Conservation (phyloP, 305 asterid species). For the Fraxinus angustifolia region DNA sequence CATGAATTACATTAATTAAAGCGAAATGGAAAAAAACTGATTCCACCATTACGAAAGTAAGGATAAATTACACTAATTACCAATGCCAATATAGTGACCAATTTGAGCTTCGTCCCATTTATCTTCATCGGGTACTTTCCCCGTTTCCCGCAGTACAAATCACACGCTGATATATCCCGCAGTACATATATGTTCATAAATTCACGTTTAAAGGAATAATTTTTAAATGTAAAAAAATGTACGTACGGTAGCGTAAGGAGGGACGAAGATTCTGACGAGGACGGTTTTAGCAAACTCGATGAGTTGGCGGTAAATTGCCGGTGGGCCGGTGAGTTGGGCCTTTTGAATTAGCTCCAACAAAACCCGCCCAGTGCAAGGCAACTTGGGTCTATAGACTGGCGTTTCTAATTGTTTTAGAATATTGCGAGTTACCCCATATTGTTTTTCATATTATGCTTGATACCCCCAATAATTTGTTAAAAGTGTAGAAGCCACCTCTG, state of each 20-base stretch:
- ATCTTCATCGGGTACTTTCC: constrained; percentile 69
- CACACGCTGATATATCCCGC: constrained; percentile 39
- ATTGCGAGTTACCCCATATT: neutral
- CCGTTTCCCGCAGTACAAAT: constrained; percentile 70
- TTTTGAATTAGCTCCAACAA: constrained; percentile 7
- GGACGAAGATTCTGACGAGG: constrained; percentile 77
- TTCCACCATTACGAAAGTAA: neutral
- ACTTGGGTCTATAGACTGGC: neutral
- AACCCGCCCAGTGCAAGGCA: neutral
- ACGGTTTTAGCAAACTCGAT: constrained; percentile 68
- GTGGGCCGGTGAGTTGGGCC: constrained; percentile 41
- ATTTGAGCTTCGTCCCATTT: constrained; percentile 94
- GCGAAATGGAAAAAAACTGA: neutral
- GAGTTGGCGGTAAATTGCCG: constrained; percentile 71
- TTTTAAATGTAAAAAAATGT: neutral
- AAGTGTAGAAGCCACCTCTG: too few species aligned
- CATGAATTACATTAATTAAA: neutral
- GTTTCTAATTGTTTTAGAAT: neutral
- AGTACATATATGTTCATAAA: constrained; percentile 35
- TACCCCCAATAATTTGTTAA: neutral
- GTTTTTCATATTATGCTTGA: neutral
- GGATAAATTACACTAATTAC: constrained; percentile 29
- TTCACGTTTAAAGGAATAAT: neutral
- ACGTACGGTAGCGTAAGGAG: constrained; percentile 79
- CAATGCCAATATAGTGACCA: constrained; percentile 93